Conservation (phyloP, 1,139 yeast species). For the Geotrichum citri-aurantii region DNA sequence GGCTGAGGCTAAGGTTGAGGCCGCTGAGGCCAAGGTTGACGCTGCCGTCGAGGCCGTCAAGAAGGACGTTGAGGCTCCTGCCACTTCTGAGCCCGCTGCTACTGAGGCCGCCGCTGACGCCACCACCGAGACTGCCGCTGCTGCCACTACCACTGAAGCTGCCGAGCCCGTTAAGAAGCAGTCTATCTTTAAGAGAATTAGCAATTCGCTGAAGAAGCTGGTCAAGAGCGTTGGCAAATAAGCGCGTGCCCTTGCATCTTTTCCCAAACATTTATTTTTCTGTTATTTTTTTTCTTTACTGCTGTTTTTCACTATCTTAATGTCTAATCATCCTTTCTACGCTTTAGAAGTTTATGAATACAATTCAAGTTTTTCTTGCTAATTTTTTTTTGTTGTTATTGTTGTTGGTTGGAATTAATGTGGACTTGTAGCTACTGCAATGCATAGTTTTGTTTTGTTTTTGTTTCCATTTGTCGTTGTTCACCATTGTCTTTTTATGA, state of each 20-base stretch:
- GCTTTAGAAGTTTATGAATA: background rate
- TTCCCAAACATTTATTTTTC: background rate
- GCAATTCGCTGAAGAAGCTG: constrained; percentile 15
- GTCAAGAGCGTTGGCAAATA: constrained; percentile 15
- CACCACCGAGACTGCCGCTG: constrained; percentile 22
- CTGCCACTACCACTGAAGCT: background rate
- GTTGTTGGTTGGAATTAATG: too few species aligned
- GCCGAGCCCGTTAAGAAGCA: constrained; percentile 14
- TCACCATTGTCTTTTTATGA: too few species aligned
- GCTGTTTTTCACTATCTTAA: constrained; percentile 2
- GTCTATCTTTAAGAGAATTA: constrained; percentile 9
- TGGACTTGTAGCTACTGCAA: too few species aligned
- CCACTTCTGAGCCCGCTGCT: constrained; percentile 20
- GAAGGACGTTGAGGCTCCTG: constrained; percentile 19
- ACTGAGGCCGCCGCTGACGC: constrained; percentile 24
- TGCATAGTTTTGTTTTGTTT: too few species aligned
- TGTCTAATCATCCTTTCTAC: constrained; percentile 4
- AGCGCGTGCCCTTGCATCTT: background rate
- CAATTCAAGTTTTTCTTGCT: background rate
- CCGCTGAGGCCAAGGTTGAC: constrained; percentile 20
- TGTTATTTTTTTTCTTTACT: background rate
- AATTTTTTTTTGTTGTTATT: background rate
- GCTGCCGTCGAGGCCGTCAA: constrained; percentile 13
- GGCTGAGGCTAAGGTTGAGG: constrained; percentile 18
- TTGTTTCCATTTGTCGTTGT: too few species aligned